Percentiles rank a stretch among this genome's conserved stretches.
Evolutionary conservation across 768 basidiomycete genomes (phyloP).

Genomic region (Russula ochroleuca): DNA sequence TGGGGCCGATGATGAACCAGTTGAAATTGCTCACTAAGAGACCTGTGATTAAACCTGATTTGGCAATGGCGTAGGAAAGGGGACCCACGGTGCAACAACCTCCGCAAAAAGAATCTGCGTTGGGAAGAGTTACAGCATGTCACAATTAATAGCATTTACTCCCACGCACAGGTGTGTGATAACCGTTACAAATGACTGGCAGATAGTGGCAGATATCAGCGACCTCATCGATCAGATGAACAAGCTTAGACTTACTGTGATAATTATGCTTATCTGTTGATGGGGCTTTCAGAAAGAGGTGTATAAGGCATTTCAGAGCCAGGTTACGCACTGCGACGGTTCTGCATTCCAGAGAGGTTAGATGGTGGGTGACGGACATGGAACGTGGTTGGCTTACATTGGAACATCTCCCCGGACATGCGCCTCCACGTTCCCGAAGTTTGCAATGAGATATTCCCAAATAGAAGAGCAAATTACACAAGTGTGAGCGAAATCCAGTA

Average conservation of each 20-base stretch:
- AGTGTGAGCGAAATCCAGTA: constrained; percentile 20
- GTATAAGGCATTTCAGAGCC: background rate
- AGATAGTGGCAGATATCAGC: background rate
- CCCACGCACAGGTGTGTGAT: constrained; percentile 23
- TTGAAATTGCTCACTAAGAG: constrained; percentile 26
- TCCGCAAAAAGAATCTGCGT: constrained; percentile 22
- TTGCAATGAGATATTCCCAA: constrained; percentile 26
- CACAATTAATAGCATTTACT: background rate
- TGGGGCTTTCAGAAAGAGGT: background rate
- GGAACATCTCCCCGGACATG: constrained; percentile 4
- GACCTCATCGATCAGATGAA: background rate
- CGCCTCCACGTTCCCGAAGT: constrained; percentile 19
- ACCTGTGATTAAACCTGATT: background rate
- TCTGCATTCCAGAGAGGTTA: constrained; percentile 6
- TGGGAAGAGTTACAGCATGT: background rate
- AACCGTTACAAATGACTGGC: constrained; percentile 23
- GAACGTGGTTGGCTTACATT: constrained; percentile 5
- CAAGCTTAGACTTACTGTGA: constrained; percentile 22
- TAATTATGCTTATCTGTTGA: constrained; percentile 24
- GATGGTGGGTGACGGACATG: background rate
- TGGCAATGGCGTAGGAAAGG: background rate
- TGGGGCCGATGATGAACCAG: constrained; percentile 19
- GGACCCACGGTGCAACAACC: constrained; percentile 20
- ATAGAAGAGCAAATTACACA: constrained; percentile 18
- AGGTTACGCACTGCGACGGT: constrained; percentile 20